A percentile compares a stretch with the other conserved stretches of the same genome.
Conservation (phyloP, 2,329 filamentous ascomycete species). For the Aspergillus sp. region DNA sequence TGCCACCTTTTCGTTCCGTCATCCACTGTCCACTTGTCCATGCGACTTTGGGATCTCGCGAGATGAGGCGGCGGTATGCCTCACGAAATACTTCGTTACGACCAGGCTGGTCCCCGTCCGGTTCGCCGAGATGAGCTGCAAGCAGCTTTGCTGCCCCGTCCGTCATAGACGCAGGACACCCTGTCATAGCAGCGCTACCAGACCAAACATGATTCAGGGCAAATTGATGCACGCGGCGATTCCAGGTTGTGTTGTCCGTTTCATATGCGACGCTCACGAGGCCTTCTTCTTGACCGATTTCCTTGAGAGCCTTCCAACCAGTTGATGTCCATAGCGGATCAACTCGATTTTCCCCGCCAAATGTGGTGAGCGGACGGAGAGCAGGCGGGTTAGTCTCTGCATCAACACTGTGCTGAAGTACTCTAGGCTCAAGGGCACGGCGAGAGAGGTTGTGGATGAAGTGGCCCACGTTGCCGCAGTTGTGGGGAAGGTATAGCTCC, state of each 20-base stretch:
- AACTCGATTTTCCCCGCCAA: background rate
- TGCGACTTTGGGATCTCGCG: background rate
- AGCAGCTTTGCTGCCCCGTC: conserved; percentile 43
- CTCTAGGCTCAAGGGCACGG: background rate
- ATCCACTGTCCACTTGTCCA: conserved; percentile 81
- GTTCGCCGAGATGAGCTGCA: conserved; percentile 5
- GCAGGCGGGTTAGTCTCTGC: background rate
- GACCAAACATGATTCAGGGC: conserved; percentile 1
- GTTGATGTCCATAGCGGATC: background rate
- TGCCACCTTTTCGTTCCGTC: conserved; percentile 70
- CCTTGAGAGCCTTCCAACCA: background rate
- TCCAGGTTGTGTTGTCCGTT: background rate
- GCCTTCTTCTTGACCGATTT: background rate
- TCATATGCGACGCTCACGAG: background rate
- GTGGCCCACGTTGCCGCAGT: background rate
- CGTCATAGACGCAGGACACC: conserved; percentile 66
- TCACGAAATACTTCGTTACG: background rate
- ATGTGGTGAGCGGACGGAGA: background rate
- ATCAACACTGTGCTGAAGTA: background rate
- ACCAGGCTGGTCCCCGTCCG: background rate
- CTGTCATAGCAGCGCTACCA: conserved; percentile 1
- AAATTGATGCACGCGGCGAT: conserved; percentile 1
- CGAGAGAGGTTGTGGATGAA: background rate
- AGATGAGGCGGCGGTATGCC: conserved; percentile 2
- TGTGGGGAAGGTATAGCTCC: background rate